These are phyloP conservation scores for Cadophora luteo-olivacea DNA, from an alignment of 2,329 filamentous ascomycete genomes.

Conservation along the genomic window DNA sequence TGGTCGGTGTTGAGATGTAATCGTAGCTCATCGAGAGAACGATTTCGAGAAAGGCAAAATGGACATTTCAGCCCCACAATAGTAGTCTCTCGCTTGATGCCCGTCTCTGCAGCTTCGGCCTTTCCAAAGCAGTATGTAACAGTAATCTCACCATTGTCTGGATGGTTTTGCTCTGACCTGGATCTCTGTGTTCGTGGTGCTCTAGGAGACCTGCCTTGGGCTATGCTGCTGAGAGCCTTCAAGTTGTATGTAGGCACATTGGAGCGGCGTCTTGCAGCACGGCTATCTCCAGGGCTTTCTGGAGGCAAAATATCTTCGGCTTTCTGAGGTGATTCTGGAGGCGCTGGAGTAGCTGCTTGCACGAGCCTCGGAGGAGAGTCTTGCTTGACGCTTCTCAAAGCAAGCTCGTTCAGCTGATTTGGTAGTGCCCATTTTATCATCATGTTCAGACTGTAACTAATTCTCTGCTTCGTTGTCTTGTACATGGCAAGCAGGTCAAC, in stretches of 20 bases:
- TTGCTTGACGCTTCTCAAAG: constrained; percentile 15
- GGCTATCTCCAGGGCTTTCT: constrained; percentile 33
- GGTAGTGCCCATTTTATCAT: constrained; percentile 38
- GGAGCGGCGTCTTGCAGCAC: constrained; percentile 34
- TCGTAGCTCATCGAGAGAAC: constrained; percentile 33
- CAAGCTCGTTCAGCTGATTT: constrained; percentile 17
- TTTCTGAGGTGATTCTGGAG: constrained; percentile 23
- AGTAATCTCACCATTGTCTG: constrained; percentile 37
- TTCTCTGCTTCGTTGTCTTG: constrained; percentile 17
- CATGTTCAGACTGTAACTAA: constrained; percentile 30
- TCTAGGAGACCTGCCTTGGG: constrained; percentile 57
- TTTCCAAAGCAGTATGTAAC: constrained; percentile 39
- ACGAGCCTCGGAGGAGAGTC: not conserved
- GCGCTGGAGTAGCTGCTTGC: not conserved
- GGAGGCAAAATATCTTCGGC: constrained; percentile 19
- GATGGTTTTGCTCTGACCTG: constrained; percentile 30
- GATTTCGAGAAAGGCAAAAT: constrained; percentile 34
- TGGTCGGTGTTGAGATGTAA: constrained; percentile 40
- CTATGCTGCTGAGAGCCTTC: constrained; percentile 63
- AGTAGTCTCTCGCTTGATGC: constrained; percentile 33
- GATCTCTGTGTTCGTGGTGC: constrained; percentile 46
- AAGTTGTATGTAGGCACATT: constrained; percentile 58
- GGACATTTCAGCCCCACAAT: constrained; percentile 38
- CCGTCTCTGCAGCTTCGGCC: constrained; percentile 32
- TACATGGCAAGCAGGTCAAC: constrained; percentile 12